A percentile compares a stretch with the other conserved stretches of the same genome.
phyloP scores from a whole-genome alignment of 345 rosid species.

The Carallia pectinifolia region DNA sequence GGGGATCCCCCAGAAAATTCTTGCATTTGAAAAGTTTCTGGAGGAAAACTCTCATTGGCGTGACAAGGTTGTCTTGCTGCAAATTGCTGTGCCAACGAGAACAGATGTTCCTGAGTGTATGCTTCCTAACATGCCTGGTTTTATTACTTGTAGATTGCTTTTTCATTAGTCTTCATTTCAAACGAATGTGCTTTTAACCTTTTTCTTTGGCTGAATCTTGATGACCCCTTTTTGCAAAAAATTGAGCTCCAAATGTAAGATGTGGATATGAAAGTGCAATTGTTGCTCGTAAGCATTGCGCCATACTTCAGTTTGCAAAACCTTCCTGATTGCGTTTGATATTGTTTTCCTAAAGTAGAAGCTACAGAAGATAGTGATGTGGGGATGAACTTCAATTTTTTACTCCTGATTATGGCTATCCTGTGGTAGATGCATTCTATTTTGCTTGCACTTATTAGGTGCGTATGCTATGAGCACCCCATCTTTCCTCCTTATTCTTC shows the following conservation, averaged over 20 bases:
- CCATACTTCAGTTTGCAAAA: background rate
- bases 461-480: too few species aligned
- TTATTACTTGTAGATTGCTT: conserved; percentile 6
- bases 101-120: conserved; percentile 99
- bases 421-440: too few species aligned
- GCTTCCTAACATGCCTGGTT: conserved; percentile 24
- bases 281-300: background rate
- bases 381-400: too few species aligned
- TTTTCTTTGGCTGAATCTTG: conserved; percentile 1
- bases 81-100: conserved; percentile 99
- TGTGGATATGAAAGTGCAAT: conserved; percentile 1
- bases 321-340: too few species aligned
- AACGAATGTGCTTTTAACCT: background rate
- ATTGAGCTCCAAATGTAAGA: background rate
- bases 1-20: conserved; percentile 98
- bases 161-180: background rate
- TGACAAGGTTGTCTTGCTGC: conserved; percentile 92
- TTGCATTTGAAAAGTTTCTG: conserved; percentile 97
- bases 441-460: too few species aligned
- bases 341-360: too few species aligned
- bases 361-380: too few species aligned
- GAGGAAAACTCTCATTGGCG: conserved; percentile 97
- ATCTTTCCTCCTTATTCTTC: too few species aligned
- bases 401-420: too few species aligned
- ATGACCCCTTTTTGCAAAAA: background rate